Evolutionary conservation across 257 asterid genomes (phyloP).

Genomic region (Ligustrum vulgare): DNA sequence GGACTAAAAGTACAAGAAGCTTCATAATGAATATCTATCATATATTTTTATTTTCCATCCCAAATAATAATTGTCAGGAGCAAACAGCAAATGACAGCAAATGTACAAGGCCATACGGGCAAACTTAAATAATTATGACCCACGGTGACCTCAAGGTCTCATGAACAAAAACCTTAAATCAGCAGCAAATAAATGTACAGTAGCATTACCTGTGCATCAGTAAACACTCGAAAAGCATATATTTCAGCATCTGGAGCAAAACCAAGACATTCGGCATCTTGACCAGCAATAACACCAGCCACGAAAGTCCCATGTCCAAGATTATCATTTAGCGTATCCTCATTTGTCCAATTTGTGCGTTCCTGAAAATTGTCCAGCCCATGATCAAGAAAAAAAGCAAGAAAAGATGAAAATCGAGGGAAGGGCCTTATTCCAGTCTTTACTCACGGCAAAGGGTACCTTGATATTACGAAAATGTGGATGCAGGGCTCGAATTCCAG

Average conservation of each 20-base stretch:
- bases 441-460: constrained; percentile 42
- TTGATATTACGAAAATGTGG: constrained; percentile 98
- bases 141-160: constrained; percentile 1
- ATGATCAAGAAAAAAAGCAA: constrained; percentile 23
- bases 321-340: constrained; percentile 92
- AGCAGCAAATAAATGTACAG: constrained; percentile 27
- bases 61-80: not conserved
- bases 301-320: constrained; percentile 99
- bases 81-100: not conserved
- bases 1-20: no score
- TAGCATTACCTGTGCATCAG: constrained; percentile 96
- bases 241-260: constrained; percentile 98
- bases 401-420: constrained; percentile 12
- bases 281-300: constrained; percentile 98
- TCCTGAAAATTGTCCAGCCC: constrained; percentile 51
- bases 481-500: constrained; percentile 88
- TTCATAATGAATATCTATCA: not conserved
- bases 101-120: not conserved
- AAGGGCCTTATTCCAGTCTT: constrained; percentile 8
- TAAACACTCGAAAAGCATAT: constrained; percentile 94
- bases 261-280: constrained; percentile 94
- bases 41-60: not conserved
- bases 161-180: not conserved
- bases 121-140: constrained; percentile 9
- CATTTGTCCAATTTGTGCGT: constrained; percentile 99